phyloP scores from a whole-genome alignment of 1,284 basidiomycete genomes.

The Pascua sp. region DNA sequence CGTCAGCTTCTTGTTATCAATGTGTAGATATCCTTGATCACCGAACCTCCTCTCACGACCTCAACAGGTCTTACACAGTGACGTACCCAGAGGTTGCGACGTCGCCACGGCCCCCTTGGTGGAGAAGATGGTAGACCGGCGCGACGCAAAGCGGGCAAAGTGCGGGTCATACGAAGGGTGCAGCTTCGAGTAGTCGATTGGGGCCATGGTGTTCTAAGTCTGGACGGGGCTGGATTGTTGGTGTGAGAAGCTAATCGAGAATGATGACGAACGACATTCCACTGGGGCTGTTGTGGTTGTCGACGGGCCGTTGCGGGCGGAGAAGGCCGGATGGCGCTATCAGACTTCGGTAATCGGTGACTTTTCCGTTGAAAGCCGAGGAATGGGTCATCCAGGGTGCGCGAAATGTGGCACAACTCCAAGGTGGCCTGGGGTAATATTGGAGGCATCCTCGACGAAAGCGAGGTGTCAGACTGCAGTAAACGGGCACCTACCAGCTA shows the following conservation, averaged over 20 bases:
- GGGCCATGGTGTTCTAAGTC: constrained; percentile 24
- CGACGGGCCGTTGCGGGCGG: no score
- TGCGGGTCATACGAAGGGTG: constrained; percentile 41
- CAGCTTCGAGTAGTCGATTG: constrained; percentile 37
- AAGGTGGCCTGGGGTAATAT: no score
- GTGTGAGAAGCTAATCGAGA: not conserved
- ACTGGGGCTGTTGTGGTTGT: no score
- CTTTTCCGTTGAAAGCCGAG: no score
- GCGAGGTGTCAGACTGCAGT: no score
- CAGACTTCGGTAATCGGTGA: no score
- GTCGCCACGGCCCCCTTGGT: constrained; percentile 79
- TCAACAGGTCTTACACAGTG: not conserved
- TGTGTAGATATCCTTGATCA: not conserved
- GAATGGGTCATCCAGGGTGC: no score
- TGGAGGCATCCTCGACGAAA: no score
- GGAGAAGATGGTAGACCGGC: constrained; percentile 53
- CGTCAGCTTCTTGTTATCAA: constrained; percentile 10
- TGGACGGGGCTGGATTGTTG: not conserved
- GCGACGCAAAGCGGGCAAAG: constrained; percentile 39
- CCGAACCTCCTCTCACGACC: not conserved
- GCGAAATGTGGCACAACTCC: no score
- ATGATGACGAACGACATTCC: not conserved
- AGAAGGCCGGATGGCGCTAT: no score
- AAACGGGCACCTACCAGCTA: no score
- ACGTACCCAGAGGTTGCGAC: constrained; percentile 70